Evolutionary conservation across 441 rosid genomes (phyloP), one percentile per base, ranked within the genome.

Genomic region (Adansonia grandidieri): DNA sequence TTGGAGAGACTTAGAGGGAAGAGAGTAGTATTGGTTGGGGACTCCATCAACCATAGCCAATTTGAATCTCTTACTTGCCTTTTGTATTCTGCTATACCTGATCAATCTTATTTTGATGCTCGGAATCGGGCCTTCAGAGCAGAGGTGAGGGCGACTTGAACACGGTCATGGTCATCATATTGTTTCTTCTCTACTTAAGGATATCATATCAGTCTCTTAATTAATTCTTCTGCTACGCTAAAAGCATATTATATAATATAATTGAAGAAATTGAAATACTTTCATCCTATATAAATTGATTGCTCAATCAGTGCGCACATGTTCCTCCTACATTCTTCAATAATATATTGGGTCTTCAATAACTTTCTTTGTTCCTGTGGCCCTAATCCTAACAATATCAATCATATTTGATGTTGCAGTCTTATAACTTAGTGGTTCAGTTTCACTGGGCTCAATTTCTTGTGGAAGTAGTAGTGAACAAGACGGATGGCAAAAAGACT

Each of bases 31-130:
- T 61, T 86, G 50, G 86, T 84, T 14, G 87, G 89, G 54, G 89
- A 86, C 42, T 86, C 89, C 1, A 82, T 86, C 53, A 86, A 86
- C 83, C 66, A 82, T 77, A 82, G 85, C 79, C 87, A 84, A 68
- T 86, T 83, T 80, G 89, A 86, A 67, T 86, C 89, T 20, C 86
- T 86, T 44, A 83, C 83, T 67, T 86, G 85, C 66, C 84, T 86
- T 65, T 81, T 86, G 54, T 86, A 83, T 79, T 83, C 89, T 71
- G 74, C 86, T 28, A 37, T 84, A 9, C 83, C 86, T 80, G 42
- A 79, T 83, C 10, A 60, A 50, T 68, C 85, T 62, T 64, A n/a
- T 37, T 74, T 88, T 14, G 58, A 79, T 24, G 67, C 45, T 15
- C 19, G 20, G 13, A 14, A 57, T 6, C 24, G 83, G 80, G 62